Evolutionary conservation across 305 asterid genomes (phyloP), one percentile per base, ranked within the genome.

Genomic region (Rubia peregrina): DNA sequence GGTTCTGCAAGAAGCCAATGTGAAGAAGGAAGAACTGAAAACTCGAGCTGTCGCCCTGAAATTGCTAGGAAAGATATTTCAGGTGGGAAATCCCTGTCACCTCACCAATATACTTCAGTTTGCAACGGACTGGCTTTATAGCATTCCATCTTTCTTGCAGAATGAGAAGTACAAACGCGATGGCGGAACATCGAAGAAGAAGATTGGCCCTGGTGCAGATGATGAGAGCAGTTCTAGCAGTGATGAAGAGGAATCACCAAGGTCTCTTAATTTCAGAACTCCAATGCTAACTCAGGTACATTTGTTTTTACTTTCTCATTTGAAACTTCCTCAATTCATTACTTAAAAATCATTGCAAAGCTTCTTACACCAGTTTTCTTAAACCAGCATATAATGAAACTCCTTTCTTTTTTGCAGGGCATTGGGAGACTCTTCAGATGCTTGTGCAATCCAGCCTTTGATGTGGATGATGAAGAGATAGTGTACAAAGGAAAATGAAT

Each of bases 371-470:
- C 57, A 12, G 17, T 51, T 13, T 51, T 13, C 17, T 4, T 13
- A 46, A n/a, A 13, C 2, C n/a, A 13, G 5, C 59, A 3, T 51
- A 5, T 51, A 17, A 21, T 6, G 5, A 4, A 46, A 9, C 7
- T 6, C 63, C 14, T 71, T 44, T 61, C 26, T 5, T 40, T 65
- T 44, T 69, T 36, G 78, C 88, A 92, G 98, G 97, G 97, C 26
- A 90, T 92, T 10, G 98, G 97, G 3, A 90, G 95, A 72, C 96
- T 92, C 65, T 90, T 89, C 83, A 86, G 95, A 86, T 92, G 98
- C 61, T 86, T 92, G 5, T 90, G 98, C 43, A 92, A 89, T 80
- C 98, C 97, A 57, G 97, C 96, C 13, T 88, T 88, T 49, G 95
- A 92, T 48, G 98, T 88, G 62, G 96, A 92, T 36, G 98, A 89